Conservation (phyloP, 2,329 filamentous ascomycete genomes). For the Mycosphaerella arachidis region DNA sequence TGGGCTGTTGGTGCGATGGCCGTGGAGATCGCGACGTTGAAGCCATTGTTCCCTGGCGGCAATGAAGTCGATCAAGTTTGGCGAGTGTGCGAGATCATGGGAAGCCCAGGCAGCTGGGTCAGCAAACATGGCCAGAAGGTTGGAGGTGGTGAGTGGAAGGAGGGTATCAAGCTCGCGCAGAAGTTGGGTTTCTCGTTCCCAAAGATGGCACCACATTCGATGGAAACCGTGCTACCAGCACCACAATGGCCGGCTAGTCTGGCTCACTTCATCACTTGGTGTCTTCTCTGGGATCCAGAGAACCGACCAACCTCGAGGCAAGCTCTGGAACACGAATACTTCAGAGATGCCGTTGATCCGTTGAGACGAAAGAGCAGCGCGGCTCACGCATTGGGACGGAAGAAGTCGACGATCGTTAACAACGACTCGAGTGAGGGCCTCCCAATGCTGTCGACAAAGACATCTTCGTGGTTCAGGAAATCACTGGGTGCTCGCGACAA, state of each 20-base stretch:
- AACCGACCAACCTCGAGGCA: constrained; percentile 85
- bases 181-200: constrained; percentile 98
- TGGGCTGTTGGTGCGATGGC: constrained; percentile 99
- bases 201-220: constrained; percentile 95
- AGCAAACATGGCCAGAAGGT: constrained; percentile 83
- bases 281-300: constrained; percentile 97
- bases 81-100: constrained; percentile 99
- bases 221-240: constrained; percentile 86
- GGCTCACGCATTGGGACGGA: constrained; percentile 78
- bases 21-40: constrained; percentile 92
- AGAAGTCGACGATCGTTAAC: constrained; percentile 76
- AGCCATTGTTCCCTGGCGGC: constrained; percentile 92
- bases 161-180: constrained; percentile 84
- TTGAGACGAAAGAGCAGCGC: constrained; percentile 85
- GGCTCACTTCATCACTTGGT: constrained; percentile 94
- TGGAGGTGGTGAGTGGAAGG: constrained; percentile 95
- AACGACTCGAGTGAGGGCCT: constrained; percentile 60
- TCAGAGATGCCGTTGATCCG: constrained; percentile 85
- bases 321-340: constrained; percentile 94
- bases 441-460: constrained; percentile 67
- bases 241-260: constrained; percentile 89
- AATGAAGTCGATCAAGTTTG: constrained; percentile 99
- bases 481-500: constrained; percentile 81
- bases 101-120: constrained; percentile 96
- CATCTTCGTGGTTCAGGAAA: constrained; percentile 89